phyloP scores from a whole-genome alignment of 129 eudicot genomes.

The Lactuca saligna region DNA sequence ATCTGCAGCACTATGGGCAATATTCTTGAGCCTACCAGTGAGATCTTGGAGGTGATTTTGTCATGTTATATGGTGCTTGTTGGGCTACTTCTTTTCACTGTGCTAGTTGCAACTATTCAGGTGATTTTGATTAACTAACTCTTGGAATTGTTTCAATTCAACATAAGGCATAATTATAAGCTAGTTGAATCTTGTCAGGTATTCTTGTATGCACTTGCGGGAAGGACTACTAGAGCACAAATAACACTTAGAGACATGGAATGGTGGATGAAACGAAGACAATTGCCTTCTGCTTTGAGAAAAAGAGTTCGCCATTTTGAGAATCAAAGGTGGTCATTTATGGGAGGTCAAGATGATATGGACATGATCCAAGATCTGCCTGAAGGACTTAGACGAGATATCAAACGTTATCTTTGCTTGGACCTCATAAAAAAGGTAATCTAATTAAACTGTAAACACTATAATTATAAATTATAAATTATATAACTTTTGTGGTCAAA shows the following conservation, averaged over 20 bases:
- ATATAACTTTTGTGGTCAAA: background rate
- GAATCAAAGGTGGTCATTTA: slow-evolving; percentile 44
- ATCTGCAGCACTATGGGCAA: slow-evolving; percentile 55
- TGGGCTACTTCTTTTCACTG: slow-evolving; percentile 49
- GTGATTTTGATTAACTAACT: slow-evolving; percentile 14
- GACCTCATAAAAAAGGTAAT: slow-evolving; percentile 56
- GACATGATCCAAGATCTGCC: slow-evolving; percentile 57
- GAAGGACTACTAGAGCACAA: slow-evolving; percentile 49
- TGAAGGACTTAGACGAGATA: slow-evolving; percentile 59
- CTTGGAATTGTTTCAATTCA: background rate
- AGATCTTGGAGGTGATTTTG: slow-evolving; percentile 30
- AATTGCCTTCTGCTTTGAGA: slow-evolving; percentile 47
- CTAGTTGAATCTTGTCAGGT: slow-evolving; percentile 28
- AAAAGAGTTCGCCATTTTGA: slow-evolving; percentile 59
- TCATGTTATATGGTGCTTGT: slow-evolving; percentile 36
- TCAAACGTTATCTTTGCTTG: slow-evolving; percentile 62
- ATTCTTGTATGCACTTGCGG: slow-evolving; percentile 47
- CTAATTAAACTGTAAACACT: too few relatives aligned
- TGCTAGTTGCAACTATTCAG: slow-evolving; percentile 50
- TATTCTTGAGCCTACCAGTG: slow-evolving; percentile 44
- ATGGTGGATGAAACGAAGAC: slow-evolving; percentile 69
- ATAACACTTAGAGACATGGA: slow-evolving; percentile 54
- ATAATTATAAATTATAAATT: background rate
- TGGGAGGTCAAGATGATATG: slow-evolving; percentile 60
- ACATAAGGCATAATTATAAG: background rate